A percentile compares a stretch with the other conserved stretches of the same genome.
These are phyloP conservation scores for Termitomyces sp. DNA, from an alignment of 768 basidiomycete genomes.

Conservation along the genomic window DNA sequence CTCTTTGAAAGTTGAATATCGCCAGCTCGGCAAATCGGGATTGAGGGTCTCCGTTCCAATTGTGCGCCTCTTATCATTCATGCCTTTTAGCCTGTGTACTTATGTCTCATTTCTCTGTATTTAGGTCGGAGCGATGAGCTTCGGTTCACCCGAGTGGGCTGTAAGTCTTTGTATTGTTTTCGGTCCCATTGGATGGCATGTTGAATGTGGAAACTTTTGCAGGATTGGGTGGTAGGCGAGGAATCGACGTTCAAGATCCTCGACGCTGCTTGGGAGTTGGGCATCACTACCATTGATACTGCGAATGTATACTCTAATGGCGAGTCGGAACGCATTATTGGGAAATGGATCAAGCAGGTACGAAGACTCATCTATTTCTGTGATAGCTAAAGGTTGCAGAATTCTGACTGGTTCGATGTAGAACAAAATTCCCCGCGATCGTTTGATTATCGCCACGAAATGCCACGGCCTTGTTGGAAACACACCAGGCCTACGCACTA, in stretches of 20 bases:
- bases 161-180: conserved; percentile 1
- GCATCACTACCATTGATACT: conserved; percentile 38
- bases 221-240: conserved; percentile 50
- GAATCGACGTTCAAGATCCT: conserved; percentile 44
- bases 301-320: conserved; percentile 39
- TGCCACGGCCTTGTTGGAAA: conserved; percentile 12
- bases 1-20: conserved; percentile 21
- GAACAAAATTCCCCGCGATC: conserved; percentile 16
- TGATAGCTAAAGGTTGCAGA: conserved; percentile 2
- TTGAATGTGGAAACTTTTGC: neutral
- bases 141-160: conserved; percentile 15
- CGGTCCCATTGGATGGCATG: conserved; percentile 20
- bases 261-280: conserved; percentile 41
- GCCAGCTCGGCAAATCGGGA: conserved; percentile 14
- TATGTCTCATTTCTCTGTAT: too few species aligned
- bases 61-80: conserved; percentile 4
- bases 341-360: conserved; percentile 39
- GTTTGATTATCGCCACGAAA: conserved; percentile 16
- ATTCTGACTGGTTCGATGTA: conserved; percentile 7
- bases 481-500: neutral
- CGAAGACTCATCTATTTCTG: conserved; percentile 1
- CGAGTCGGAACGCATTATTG: conserved; percentile 39
- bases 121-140: conserved; percentile 18
- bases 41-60: conserved; percentile 17
- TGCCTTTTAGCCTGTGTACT: neutral